Evolutionary conservation across 495 filamentous ascomycete genomes (phyloP).

Genomic region (Tuber magnatum): DNA sequence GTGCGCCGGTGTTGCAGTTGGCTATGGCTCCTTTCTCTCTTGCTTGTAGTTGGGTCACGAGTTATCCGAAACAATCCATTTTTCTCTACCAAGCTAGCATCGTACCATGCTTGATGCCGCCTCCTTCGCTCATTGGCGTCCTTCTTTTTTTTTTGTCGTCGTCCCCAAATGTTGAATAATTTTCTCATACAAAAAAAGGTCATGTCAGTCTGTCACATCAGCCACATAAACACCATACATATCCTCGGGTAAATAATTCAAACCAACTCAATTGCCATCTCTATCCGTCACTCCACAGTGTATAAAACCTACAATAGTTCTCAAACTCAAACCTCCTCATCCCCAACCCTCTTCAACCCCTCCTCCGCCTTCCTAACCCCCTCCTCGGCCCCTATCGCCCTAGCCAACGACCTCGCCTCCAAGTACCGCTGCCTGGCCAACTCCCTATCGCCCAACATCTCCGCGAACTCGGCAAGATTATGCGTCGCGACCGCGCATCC

Average conservation of each 20-base stretch:
- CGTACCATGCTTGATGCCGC: background rate
- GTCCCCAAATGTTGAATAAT: background rate
- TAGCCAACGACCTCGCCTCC: slow-evolving; percentile 58
- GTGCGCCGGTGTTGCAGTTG: background rate
- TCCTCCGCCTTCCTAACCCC: slow-evolving; percentile 56
- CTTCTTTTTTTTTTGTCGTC: background rate
- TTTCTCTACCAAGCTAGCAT: background rate
- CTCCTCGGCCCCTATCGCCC: slow-evolving; percentile 56
- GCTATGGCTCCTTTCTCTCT: background rate
- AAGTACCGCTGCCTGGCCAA: slow-evolving; percentile 58
- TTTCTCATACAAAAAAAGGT: background rate
- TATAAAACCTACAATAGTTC: background rate
- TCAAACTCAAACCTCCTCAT: background rate
- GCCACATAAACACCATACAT: background rate
- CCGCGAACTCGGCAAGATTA: slow-evolving; percentile 76
- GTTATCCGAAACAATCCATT: background rate
- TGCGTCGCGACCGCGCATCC: slow-evolving; percentile 76
- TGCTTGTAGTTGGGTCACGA: background rate
- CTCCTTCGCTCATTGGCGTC: background rate
- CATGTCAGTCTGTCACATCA: background rate
- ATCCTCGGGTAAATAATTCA: background rate
- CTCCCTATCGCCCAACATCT: slow-evolving; percentile 57
- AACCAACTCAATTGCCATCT: background rate
- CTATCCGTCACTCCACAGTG: background rate
- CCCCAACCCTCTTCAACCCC: slow-evolving; percentile 49